Evolutionary conservation across 2,329 filamentous ascomycete species (phyloP).

Genomic region (Aureobasidium namibiae): DNA sequence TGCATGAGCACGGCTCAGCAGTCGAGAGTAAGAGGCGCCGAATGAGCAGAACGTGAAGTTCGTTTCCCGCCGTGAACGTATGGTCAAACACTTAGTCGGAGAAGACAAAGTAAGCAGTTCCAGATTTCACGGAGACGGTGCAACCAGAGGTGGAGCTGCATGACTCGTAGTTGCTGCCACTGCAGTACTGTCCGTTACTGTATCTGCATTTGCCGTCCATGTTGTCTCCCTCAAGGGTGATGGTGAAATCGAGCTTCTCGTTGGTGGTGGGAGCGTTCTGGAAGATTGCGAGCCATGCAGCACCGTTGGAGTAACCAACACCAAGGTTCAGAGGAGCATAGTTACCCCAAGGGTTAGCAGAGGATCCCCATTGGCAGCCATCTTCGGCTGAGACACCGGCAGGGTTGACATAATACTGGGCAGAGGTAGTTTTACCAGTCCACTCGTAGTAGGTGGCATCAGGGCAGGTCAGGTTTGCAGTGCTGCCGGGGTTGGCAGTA

Average conservation of each 20-base stretch:
- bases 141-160: constrained; percentile 55
- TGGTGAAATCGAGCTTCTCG: constrained; percentile 65
- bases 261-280: constrained; percentile 69
- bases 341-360: constrained; percentile 60
- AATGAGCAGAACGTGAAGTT: background rate
- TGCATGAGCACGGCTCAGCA: constrained; percentile 6
- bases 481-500: constrained; percentile 49
- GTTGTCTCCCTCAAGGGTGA: constrained; percentile 64
- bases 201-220: constrained; percentile 56
- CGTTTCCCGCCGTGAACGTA: background rate
- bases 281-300: constrained; percentile 76
- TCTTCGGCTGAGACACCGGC: constrained; percentile 57
- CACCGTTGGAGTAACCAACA: constrained; percentile 61
- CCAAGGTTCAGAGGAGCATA: constrained; percentile 82
- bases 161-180: constrained; percentile 35
- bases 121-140: constrained; percentile 53
- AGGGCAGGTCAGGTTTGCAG: constrained; percentile 65
- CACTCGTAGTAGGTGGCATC: constrained; percentile 71
- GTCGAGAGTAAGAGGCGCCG: background rate
- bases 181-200: constrained; percentile 54
- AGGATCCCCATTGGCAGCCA: constrained; percentile 68
- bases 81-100: constrained; percentile 16
- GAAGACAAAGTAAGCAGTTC: constrained; percentile 42
- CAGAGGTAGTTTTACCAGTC: constrained; percentile 66
- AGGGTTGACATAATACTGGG: constrained; percentile 96